Conservation (phyloP, 192 early-diverging fungal genomes). For the Backusella westeae region DNA sequence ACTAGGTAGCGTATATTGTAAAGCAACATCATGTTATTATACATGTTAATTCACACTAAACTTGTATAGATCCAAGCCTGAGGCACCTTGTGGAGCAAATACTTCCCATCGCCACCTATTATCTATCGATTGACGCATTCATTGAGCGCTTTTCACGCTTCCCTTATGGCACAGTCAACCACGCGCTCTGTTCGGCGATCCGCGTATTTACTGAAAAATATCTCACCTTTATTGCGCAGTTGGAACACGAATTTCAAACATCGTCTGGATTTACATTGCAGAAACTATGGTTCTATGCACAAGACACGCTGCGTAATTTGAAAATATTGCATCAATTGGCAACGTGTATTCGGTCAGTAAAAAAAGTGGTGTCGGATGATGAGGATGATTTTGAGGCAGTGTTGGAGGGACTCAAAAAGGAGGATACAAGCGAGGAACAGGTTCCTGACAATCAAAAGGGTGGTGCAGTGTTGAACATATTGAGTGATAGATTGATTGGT, state of each 20-base stretch:
- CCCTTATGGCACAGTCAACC: conserved; percentile 82
- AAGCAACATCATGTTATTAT: no score
- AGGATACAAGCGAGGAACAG: conserved; percentile 41
- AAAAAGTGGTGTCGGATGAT: conserved; percentile 32
- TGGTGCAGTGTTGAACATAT: conserved; percentile 73
- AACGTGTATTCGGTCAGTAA: conserved; percentile 37
- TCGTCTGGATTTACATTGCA: conserved; percentile 82
- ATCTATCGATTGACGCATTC: conserved; percentile 75
- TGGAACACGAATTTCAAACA: conserved; percentile 81
- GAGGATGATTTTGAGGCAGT: conserved; percentile 38
- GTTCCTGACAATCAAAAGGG: conserved; percentile 62
- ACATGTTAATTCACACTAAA: no score
- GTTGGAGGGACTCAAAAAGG: conserved; percentile 40
- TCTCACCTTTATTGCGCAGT: conserved; percentile 76
- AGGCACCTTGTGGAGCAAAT: conserved; percentile 74
- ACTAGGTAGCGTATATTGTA: conserved; percentile 38
- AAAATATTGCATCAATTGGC: conserved; percentile 44
- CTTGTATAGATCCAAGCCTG: conserved; percentile 56
- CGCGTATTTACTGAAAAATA: conserved; percentile 79
- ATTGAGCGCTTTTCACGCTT: conserved; percentile 68
- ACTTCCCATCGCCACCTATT: conserved; percentile 75
- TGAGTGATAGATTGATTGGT: conserved; percentile 65
- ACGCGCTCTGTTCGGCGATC: conserved; percentile 89
- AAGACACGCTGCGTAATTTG: conserved; percentile 68
- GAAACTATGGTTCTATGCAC: conserved; percentile 87